A percentile compares a stretch with the other conserved stretches of the same genome.
phyloP scores from a whole-genome alignment of 176 grass and related monocot genomes.

The Triticum urartu region DNA sequence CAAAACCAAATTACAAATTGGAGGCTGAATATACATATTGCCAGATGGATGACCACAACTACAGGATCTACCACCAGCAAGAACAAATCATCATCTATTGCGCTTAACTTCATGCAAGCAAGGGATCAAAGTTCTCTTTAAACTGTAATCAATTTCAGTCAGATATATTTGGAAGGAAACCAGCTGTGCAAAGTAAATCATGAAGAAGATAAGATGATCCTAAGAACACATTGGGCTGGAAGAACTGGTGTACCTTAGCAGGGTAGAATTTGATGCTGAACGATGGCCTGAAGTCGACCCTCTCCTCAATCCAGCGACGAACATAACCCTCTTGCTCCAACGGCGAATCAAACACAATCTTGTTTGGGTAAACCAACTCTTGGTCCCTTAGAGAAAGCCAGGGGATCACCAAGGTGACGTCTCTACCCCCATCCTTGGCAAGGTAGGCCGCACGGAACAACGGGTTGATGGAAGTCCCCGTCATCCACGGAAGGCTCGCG shows the following conservation, averaged over 20 bases:
- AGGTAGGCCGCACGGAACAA: conserved; percentile 74
- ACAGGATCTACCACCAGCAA: background rate
- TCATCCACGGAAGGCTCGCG: conserved; percentile 95
- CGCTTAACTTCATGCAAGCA: background rate
- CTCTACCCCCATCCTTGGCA: conserved; percentile 53
- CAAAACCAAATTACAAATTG: background rate
- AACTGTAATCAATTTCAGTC: background rate
- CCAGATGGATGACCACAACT: background rate
- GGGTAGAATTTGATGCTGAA: conserved; percentile 94
- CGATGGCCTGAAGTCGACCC: conserved; percentile 50
- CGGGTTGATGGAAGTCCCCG: conserved; percentile 82
- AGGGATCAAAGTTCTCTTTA: background rate
- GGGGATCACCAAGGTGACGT: conserved; percentile 86
- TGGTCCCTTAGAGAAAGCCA: conserved; percentile 78
- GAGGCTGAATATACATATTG: background rate
- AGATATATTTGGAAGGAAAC: background rate
- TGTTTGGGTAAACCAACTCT: conserved; percentile 79
- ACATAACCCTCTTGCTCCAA: conserved; percentile 78
- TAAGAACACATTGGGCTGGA: background rate
- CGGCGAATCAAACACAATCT: conserved; percentile 53
- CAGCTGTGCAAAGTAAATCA: background rate
- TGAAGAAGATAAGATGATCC: background rate
- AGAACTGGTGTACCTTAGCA: conserved; percentile 53
- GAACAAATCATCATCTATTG: background rate
- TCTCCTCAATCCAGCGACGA: conserved; percentile 71